Evolutionary conservation across 768 basidiomycete species (phyloP).

Genomic region (Dioszegia hungarica): DNA sequence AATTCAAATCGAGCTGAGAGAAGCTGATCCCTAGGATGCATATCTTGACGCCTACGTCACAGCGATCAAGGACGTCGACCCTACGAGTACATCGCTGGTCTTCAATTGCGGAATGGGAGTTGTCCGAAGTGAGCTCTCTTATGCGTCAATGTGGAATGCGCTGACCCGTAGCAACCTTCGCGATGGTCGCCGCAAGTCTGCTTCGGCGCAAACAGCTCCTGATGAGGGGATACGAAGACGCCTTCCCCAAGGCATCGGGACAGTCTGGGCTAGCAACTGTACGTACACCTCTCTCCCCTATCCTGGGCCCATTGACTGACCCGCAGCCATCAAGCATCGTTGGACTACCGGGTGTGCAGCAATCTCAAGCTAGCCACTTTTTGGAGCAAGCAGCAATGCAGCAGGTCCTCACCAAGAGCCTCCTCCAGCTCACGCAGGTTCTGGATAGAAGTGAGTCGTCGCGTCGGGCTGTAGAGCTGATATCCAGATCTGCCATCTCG

Average conservation of each 20-base stretch:
- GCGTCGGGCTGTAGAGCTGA: neutral
- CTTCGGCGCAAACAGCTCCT: conserved; percentile 72
- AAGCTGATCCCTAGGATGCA: too few species aligned
- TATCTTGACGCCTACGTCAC: conserved; percentile 90
- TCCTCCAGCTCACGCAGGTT: conserved; percentile 48
- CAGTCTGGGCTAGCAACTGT: conserved; percentile 44
- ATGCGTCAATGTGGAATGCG: neutral
- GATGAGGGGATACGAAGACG: conserved; percentile 65
- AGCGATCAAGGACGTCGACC: conserved; percentile 74
- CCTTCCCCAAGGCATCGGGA: conserved; percentile 56
- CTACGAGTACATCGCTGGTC: conserved; percentile 72
- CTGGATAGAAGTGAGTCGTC: conserved; percentile 42
- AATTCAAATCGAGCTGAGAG: too few species aligned
- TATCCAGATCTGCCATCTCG: conserved; percentile 61
- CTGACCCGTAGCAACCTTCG: conserved; percentile 67
- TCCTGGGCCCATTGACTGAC: neutral
- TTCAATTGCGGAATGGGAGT: conserved; percentile 98
- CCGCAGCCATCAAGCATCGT: conserved; percentile 10
- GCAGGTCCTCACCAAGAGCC: conserved; percentile 45
- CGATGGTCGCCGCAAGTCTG: conserved; percentile 89
- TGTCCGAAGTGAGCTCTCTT: conserved; percentile 56
- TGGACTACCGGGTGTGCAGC: conserved; percentile 21
- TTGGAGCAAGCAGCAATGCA: conserved; percentile 47
- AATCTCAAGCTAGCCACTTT: conserved; percentile 39
- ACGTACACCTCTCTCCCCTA: neutral